Evolutionary conservation across 1,139 yeast genomes (phyloP).

Genomic region (Kodamaea alishanica): DNA sequence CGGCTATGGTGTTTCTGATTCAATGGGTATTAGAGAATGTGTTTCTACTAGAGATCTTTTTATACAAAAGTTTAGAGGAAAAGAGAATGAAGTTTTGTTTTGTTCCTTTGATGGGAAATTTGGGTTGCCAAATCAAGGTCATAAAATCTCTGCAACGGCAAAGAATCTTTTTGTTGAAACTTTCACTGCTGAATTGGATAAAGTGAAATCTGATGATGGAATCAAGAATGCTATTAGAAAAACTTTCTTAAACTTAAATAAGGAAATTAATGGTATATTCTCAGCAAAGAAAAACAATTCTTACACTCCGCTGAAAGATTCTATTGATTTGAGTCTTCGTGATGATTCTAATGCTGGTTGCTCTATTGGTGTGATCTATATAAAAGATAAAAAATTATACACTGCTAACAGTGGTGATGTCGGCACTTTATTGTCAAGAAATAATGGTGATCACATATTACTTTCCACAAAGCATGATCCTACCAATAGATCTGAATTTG

Average conservation of each 20-base stretch:
- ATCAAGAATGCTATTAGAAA: slow-evolving; percentile 71
- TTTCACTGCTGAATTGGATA: slow-evolving; percentile 60
- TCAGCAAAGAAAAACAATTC: slow-evolving; percentile 34
- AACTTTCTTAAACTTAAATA: slow-evolving; percentile 74
- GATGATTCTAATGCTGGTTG: slow-evolving; percentile 85
- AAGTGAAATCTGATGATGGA: slow-evolving; percentile 41
- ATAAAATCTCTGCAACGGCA: slow-evolving; percentile 65
- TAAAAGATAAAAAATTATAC: slow-evolving; percentile 66
- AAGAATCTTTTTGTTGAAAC: slow-evolving; percentile 67
- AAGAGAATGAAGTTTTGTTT: slow-evolving; percentile 64
- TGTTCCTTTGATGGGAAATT: slow-evolving; percentile 86
- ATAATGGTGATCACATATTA: slow-evolving; percentile 73
- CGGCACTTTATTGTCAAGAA: slow-evolving; percentile 72
- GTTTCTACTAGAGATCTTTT: slow-evolving; percentile 82
- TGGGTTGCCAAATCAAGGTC: slow-evolving; percentile 56
- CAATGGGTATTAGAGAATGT: slow-evolving; percentile 65
- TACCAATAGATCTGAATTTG: slow-evolving; percentile 73
- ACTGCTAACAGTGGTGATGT: slow-evolving; percentile 92
- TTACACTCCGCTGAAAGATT: slow-evolving; percentile 38
- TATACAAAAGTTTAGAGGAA: slow-evolving; percentile 83
- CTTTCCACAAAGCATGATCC: slow-evolving; percentile 85
- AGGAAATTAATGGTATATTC: slow-evolving; percentile 57
- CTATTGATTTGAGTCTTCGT: slow-evolving; percentile 35
- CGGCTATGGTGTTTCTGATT: slow-evolving; percentile 90
- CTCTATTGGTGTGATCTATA: slow-evolving; percentile 75